These are phyloP conservation scores for Hippophae rhamnoides DNA, from an alignment of 306 rosid species.

Conservation along the genomic window DNA sequence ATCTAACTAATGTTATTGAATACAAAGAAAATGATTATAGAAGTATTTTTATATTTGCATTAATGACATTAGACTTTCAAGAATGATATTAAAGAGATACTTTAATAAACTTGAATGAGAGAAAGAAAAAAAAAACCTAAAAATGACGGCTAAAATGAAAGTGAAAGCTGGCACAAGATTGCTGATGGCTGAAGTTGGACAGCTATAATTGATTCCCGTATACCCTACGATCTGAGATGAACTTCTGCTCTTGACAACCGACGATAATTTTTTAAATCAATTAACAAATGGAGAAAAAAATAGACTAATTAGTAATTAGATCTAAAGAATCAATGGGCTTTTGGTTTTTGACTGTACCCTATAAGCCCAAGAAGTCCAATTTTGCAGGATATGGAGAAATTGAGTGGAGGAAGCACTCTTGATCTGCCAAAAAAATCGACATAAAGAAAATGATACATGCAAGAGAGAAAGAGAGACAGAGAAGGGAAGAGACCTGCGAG, in stretches of 20 bases:
- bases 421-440: constrained; percentile 31
- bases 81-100: background rate
- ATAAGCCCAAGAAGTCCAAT: constrained; percentile 59
- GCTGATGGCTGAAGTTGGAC: constrained; percentile 93
- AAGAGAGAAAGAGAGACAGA: background rate
- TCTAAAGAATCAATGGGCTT: background rate
- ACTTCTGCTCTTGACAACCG: constrained; percentile 31
- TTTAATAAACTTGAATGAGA: background rate
- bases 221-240: constrained; percentile 85
- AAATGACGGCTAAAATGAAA: constrained; percentile 77
- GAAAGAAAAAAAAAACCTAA: constrained; percentile 44
- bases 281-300: background rate
- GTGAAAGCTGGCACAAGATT: constrained; percentile 95
- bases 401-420: constrained; percentile 62
- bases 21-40: background rate
- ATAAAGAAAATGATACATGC: background rate
- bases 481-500: constrained; percentile 30
- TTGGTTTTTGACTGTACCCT: constrained; percentile 34
- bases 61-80: background rate
- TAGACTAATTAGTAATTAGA: background rate
- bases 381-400: constrained; percentile 42
- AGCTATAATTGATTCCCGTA: constrained; percentile 72
- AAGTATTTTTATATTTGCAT: background rate
- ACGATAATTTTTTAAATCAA: too few species aligned
- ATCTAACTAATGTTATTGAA: too few species aligned